Evolutionary conservation across 495 filamentous ascomycete genomes (phyloP).

Genomic region (Xanthoparmelia taractica): DNA sequence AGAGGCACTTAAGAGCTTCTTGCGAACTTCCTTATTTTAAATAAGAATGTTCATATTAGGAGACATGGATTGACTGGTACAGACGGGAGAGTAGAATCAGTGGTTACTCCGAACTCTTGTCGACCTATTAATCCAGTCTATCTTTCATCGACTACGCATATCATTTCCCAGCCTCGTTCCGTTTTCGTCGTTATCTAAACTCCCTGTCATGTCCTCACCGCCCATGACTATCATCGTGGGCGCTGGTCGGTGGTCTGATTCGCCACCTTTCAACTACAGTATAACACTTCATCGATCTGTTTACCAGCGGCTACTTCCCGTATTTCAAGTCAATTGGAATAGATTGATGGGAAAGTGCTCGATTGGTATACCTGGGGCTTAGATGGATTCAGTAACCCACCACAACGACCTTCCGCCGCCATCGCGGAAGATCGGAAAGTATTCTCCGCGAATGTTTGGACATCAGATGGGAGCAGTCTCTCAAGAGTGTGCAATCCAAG

Average conservation of each 20-base stretch:
- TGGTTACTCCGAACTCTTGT: not conserved
- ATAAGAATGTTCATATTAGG: no score
- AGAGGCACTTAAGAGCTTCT: no score
- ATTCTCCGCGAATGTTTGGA: constrained; percentile 32
- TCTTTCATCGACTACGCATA: no score
- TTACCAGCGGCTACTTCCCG: constrained; percentile 31
- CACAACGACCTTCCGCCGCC: constrained; percentile 26
- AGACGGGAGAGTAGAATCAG: not conserved
- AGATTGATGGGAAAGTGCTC: constrained; percentile 27
- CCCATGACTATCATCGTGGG: constrained; percentile 34
- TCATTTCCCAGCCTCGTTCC: not conserved
- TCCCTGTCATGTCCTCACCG: constrained; percentile 1
- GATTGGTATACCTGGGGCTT: constrained; percentile 19
- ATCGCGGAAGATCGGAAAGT: constrained; percentile 29
- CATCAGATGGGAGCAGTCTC: constrained; percentile 29
- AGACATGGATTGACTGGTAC: no score
- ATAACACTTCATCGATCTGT: constrained; percentile 33
- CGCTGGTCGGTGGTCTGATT: constrained; percentile 31
- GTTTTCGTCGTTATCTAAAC: not conserved
- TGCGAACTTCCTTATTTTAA: no score
- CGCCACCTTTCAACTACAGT: constrained; percentile 29
- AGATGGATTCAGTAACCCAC: not conserved
- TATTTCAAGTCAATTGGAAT: constrained; percentile 29
- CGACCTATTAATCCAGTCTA: no score
- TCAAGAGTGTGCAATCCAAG: constrained; percentile 19